Percentiles rank a stretch among this genome's conserved stretches.
Evolutionary conservation across 371 early-diverging fungal genomes (phyloP).

Genomic region (Blastocladiella emersonii): DNA sequence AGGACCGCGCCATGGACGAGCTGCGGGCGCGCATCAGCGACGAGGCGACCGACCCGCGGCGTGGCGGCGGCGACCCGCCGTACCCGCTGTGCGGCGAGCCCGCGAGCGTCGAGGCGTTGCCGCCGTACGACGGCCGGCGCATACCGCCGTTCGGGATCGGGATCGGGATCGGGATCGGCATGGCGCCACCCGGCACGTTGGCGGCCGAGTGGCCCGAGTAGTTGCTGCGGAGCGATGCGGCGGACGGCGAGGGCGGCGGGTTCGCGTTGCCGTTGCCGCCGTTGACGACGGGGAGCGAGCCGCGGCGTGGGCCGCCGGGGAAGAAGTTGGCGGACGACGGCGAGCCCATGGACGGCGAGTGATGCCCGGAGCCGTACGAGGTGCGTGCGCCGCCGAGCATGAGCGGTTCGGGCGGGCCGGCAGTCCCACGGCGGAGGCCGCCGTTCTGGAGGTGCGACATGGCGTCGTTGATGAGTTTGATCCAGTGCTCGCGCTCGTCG

Average conservation of each 20-base stretch:
- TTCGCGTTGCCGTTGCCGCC: too few species aligned
- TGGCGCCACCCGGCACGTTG: too few species aligned
- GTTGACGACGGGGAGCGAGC: background rate
- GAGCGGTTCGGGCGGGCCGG: background rate
- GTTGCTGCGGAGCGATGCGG: too few species aligned
- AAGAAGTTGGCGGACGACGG: background rate
- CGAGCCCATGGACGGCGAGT: background rate
- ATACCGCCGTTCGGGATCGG: too few species aligned
- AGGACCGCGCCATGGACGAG: background rate
- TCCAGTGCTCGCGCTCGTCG: background rate
- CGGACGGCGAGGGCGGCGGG: too few species aligned
- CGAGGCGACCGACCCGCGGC: background rate
- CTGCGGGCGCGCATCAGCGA: background rate
- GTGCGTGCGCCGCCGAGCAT: background rate
- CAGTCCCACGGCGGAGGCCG: background rate
- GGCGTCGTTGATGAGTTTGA: background rate
- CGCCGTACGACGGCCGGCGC: too few species aligned
- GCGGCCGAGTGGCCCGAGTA: too few species aligned
- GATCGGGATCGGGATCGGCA: too few species aligned
- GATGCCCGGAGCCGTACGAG: background rate
- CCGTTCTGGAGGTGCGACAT: background rate
- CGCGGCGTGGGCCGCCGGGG: background rate
- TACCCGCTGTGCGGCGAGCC: background rate
- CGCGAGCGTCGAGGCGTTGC: background rate
- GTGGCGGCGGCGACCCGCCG: background rate